phyloP scores from a whole-genome alignment of 2,329 filamentous ascomycete genomes.

The Orbilia ellipsospora region DNA sequence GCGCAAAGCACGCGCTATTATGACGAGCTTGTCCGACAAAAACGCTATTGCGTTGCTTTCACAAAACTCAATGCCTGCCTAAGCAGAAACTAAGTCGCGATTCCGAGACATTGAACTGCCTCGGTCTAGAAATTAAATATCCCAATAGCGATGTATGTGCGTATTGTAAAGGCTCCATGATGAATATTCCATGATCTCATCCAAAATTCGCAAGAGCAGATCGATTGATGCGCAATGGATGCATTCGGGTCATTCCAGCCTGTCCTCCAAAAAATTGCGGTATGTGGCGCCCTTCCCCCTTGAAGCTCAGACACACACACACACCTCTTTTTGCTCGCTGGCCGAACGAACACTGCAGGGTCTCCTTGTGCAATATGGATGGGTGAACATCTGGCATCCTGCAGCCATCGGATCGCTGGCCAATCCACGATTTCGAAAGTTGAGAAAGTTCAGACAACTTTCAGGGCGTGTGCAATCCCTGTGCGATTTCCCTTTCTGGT shows the following conservation, averaged over 20 bases:
- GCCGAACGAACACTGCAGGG: neutral
- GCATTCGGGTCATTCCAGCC: constrained; percentile 2
- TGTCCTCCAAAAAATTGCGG: neutral
- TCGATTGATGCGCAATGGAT: neutral
- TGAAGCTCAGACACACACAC: neutral
- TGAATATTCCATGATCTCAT: no score
- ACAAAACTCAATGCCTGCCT: no score
- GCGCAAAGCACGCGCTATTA: no score
- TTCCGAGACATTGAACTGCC: no score
- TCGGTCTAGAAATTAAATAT: no score
- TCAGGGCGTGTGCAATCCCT: constrained; percentile 18
- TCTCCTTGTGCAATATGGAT: constrained; percentile 10
- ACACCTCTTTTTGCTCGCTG: no score
- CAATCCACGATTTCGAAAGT: constrained; percentile 18
- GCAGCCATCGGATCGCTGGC: constrained; percentile 34
- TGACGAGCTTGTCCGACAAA: no score
- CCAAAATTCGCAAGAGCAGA: no score
- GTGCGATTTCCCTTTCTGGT: constrained; percentile 29
- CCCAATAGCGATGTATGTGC: no score
- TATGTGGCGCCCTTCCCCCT: neutral
- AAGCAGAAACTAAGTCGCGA: no score
- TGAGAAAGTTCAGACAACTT: constrained; percentile 26
- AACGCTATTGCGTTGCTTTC: no score
- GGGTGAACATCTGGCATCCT: constrained; percentile 12
- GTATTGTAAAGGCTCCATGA: no score